Evolutionary conservation across 192 early-diverging fungal species (phyloP).

Genomic region (Pecoramyces ruminantium): DNA sequence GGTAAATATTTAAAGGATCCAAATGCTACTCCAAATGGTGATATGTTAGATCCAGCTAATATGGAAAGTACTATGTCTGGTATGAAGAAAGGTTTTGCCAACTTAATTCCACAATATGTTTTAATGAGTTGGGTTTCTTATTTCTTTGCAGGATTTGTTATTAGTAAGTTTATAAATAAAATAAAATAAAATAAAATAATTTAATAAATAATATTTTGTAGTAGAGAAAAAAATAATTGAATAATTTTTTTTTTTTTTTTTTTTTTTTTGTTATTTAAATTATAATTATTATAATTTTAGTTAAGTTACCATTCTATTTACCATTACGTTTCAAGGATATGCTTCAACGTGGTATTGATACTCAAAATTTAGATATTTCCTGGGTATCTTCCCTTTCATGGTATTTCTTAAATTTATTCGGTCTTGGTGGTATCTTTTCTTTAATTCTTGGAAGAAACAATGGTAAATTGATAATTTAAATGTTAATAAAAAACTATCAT

Average conservation of each 20-base stretch:
- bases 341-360: conserved; percentile 91
- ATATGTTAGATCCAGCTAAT: conserved; percentile 74
- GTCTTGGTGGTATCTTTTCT: conserved; percentile 75
- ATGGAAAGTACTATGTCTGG: conserved; percentile 96
- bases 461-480: conserved; percentile 30
- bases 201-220: too few relatives aligned
- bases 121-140: conserved; percentile 99
- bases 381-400: conserved; percentile 96
- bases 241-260: not conserved
- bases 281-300: conserved; percentile 16
- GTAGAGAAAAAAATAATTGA: not conserved
- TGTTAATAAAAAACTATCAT: too few relatives aligned
- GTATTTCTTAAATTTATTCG: conserved; percentile 98
- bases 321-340: conserved; percentile 93
- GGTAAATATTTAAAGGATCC: conserved; percentile 79
- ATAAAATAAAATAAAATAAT: too few relatives aligned
- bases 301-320: conserved; percentile 91
- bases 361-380: conserved; percentile 87
- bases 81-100: conserved; percentile 94
- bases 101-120: conserved; percentile 93
- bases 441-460: conserved; percentile 84
- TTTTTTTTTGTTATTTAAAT: not conserved
- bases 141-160: conserved; percentile 94
- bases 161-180: conserved; percentile 41
- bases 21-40: conserved; percentile 21